Conservation (phyloP, 164 flowering plant genomes). For the Echeveria elegans region DNA sequence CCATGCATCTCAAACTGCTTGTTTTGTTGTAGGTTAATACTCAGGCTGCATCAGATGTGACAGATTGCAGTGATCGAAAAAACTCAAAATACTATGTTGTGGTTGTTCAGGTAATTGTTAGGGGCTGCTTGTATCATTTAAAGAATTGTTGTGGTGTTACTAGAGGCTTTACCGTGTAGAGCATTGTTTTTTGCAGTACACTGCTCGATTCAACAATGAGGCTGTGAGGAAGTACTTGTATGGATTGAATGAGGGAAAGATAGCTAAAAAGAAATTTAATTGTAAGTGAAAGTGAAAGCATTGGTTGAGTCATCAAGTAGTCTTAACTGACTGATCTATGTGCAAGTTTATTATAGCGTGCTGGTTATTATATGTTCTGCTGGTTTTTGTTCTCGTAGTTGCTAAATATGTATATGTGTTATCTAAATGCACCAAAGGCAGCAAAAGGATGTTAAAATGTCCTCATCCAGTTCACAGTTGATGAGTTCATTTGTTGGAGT, state of each 20-base stretch:
- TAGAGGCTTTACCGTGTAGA: not conserved
- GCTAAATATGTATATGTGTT: not conserved
- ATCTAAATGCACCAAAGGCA: not conserved
- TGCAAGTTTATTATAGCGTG: not conserved
- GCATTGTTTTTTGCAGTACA: conserved; percentile 50
- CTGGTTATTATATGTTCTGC: not conserved
- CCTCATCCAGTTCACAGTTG: not conserved
- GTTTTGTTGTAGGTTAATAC: conserved; percentile 60
- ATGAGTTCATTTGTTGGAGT: not conserved
- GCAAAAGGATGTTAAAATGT: not conserved
- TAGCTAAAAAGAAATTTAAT: conserved; percentile 92
- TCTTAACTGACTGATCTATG: not conserved
- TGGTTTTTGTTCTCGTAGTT: not conserved
- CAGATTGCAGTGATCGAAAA: conserved; percentile 74
- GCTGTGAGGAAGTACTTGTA: conserved; percentile 72
- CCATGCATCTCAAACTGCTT: conserved; percentile 8
- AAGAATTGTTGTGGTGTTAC: not conserved
- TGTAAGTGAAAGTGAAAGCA: conserved; percentile 42
- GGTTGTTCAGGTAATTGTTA: conserved; percentile 82
- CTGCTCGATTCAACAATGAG: conserved; percentile 92
- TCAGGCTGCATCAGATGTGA: conserved; percentile 64
- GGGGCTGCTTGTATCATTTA: not conserved
- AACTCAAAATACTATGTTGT: conserved; percentile 90
- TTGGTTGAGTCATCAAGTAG: not conserved
- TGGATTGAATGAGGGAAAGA: conserved; percentile 73